Evolutionary conservation across 192 early-diverging fungal species (phyloP), one percentile per base, ranked within the genome.

Genomic region (Linnemannia hyalina): DNA sequence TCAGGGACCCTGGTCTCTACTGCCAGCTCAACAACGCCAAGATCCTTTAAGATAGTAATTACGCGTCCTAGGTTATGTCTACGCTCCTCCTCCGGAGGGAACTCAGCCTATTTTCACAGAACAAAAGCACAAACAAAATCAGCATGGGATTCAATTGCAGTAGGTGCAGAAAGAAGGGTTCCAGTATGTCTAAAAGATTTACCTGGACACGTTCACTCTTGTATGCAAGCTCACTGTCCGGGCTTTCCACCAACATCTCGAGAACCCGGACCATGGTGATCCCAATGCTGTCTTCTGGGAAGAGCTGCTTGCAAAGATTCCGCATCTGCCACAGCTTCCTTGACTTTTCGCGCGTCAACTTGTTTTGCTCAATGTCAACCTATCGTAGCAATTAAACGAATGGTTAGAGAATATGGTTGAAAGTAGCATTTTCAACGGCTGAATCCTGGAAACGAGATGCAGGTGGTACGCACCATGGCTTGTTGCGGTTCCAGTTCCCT

Each of bases 21-120:
- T 36, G 77, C 76, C 13, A 81, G 20, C 16, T 86, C 84, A 4
- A 81, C 46, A 16, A 86, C 60, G 4, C 72, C 79, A 35, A 81
- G 44, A 4, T 81, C 44, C 70, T 80, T 86, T 8, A 86, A 35
- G 3, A 86, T 86, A 11, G 74, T 65, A 1, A 86, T 36, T 4
- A 86, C 84, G 18, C 84, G 84, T 16, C 80, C 70, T 6, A 86
- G 70, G 36, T 86, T 86, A 65, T 86, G 84, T 36, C 84, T 42
- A n/a, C 79, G 76, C 47, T 86, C 84, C 29, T 86, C 75, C 7
- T 86, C 84, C 23, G 46, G 74, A 40, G 84, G 84, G 60, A 86
- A 86, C 26, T 80, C 84, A 23, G 74, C 68, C 78, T 85, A 77
- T 20, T 47, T 22, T 40, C 26, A 36, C 36, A 49, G 23, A 36